A percentile compares a stretch with the other conserved stretches of the same genome.
Conservation (phyloP, 2,329 filamentous ascomycete species). For the Stromatinia cepivora region DNA sequence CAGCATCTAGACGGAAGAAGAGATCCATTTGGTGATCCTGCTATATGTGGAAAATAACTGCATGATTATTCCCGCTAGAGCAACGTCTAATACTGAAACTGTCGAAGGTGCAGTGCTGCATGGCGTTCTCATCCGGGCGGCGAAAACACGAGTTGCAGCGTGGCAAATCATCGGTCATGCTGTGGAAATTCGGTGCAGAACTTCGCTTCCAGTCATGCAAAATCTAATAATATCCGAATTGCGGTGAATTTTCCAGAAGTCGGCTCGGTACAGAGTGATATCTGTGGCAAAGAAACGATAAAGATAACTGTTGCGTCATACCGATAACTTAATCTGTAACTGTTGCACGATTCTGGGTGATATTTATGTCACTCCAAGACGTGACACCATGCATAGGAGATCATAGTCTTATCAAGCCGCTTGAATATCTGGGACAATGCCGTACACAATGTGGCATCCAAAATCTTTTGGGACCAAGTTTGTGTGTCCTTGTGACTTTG, state of each 20-base stretch:
- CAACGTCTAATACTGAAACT: neutral
- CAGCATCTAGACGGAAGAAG: neutral
- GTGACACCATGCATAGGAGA: neutral
- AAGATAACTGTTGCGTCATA: neutral
- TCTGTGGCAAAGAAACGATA: neutral
- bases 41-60: neutral
- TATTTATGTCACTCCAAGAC: neutral
- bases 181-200: neutral
- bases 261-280: neutral
- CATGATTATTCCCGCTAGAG: neutral
- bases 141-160: neutral
- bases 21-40: neutral
- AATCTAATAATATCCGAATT: neutral
- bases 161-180: conserved; percentile 6
- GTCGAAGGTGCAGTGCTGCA: neutral
- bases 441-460: neutral
- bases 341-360: neutral
- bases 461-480: neutral
- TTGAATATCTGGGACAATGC: neutral
- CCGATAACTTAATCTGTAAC: neutral
- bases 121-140: neutral
- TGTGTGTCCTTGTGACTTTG: neutral
- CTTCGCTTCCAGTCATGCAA: too few relatives aligned
- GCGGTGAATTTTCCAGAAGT: neutral
- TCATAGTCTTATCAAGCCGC: neutral